phyloP scores from a whole-genome alignment of 495 filamentous ascomycete species.

The Xylaria bambusicola region DNA sequence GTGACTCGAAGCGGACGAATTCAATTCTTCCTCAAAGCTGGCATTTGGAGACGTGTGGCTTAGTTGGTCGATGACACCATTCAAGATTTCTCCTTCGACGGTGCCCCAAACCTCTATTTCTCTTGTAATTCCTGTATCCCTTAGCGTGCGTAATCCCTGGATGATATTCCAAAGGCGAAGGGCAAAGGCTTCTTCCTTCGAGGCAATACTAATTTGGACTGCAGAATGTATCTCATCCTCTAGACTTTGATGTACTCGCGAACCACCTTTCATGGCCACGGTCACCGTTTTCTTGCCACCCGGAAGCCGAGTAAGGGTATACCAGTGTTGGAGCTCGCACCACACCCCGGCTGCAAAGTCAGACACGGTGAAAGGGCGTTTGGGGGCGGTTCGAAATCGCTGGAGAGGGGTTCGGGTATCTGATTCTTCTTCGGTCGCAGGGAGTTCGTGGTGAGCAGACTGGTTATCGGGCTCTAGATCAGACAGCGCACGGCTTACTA shows the following conservation, averaged over 20 bases:
- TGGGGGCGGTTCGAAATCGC: constrained; percentile 76
- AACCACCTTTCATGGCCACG: constrained; percentile 79
- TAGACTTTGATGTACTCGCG: constrained; percentile 73
- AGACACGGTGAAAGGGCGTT: constrained; percentile 83
- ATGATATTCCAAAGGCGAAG: constrained; percentile 90
- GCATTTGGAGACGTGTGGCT: constrained; percentile 75
- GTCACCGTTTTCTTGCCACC: constrained; percentile 72
- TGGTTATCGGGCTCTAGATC: constrained; percentile 14
- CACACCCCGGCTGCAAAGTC: constrained; percentile 87
- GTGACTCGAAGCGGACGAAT: constrained; percentile 31
- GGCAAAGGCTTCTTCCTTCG: constrained; percentile 80
- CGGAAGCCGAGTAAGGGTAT: constrained; percentile 69
- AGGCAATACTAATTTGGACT: constrained; percentile 69
- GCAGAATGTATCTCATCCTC: constrained; percentile 82
- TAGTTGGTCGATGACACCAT: constrained; percentile 87
- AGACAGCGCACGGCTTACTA: constrained; percentile 60
- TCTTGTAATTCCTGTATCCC: constrained; percentile 77
- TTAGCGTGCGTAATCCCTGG: constrained; percentile 75
- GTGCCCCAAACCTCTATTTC: constrained; percentile 94
- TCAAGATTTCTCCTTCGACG: constrained; percentile 79
- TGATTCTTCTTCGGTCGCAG: constrained; percentile 1
- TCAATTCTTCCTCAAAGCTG: constrained; percentile 60
- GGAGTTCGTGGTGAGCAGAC: neutral
- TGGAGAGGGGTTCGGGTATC: constrained; percentile 52
- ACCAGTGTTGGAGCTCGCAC: constrained; percentile 96